Base-by-base conservation (phyloP, 2,329 filamentous ascomycete species). In the Neonectria coccinea region DNA sequence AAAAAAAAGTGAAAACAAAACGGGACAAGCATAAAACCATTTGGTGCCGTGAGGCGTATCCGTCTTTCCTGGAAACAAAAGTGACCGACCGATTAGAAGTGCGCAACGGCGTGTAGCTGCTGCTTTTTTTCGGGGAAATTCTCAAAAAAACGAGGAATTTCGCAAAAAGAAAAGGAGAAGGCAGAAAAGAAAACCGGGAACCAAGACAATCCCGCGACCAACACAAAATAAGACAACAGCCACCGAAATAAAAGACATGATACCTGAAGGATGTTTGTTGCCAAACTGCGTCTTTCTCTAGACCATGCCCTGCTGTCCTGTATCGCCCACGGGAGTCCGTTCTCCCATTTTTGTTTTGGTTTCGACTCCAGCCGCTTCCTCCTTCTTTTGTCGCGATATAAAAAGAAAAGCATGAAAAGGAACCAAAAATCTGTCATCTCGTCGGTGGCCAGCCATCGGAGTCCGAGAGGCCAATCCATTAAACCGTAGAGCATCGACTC, bases 1-100 rank as follows among this genome's bases (percentile, higher is more conserved):
- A 31, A 59, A 64, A 50, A 51, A 12, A 10, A 29, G 25, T 22
- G 22, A 25, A 25, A 25, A 25, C 25, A 25, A 29, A 29, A 9
- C 29, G 51, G 57, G 70, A 65, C 55, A 56, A 73, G 74, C 67
- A 70, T 61, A 66, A 64, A 74, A 74, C 63, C 71, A 59, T 73
- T 69, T 72, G 72, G 68, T 77, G 78, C 78, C 78, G 78, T 76
- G 78, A 79, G 78, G 78, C 78, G 68, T 75, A 73, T 74, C 76
- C 76, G 72, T 79, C 77, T 79, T 79, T 73, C 72, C 74, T 75
- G 69, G 63, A 69, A 72, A 70, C 68, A 74, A 72, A 66, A 65
- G 53, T 70, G 69, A 68, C 70, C 70, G 67, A 70, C 70, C 70
- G 67, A 72, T 72, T 72, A 70, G 66, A 72, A 68, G 42, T 58